Evolutionary conservation across 495 filamentous ascomycete species (phyloP).

Genomic region (Penicillium coprophilum): DNA sequence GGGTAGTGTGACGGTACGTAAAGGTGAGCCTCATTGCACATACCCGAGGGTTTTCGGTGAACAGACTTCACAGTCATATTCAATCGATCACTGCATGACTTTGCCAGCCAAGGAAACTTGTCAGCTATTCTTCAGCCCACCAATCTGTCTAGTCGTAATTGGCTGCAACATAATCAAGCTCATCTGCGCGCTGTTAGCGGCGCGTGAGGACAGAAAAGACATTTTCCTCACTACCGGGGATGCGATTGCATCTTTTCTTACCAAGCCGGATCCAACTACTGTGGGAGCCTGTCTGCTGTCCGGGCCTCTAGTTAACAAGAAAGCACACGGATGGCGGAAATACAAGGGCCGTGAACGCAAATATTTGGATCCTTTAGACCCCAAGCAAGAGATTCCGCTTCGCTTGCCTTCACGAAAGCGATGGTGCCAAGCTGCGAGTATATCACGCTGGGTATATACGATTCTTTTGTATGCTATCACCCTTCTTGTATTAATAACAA

Average conservation of each 20-base stretch:
- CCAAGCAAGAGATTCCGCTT: not conserved
- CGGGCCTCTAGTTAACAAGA: not conserved
- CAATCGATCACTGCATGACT: not conserved
- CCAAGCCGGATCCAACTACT: not conserved
- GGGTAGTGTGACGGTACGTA: not conserved
- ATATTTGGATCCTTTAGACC: not conserved
- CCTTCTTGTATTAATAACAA: not conserved
- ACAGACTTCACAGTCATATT: not conserved
- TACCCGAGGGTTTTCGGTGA: not conserved
- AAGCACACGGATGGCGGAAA: not conserved
- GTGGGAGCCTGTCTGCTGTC: not conserved
- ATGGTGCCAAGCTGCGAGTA: not conserved
- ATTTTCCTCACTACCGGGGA: not conserved
- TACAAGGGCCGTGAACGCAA: not conserved
- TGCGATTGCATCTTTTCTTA: not conserved
- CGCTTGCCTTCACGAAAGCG: not conserved
- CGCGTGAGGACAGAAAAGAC: not conserved
- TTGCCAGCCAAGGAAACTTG: not conserved
- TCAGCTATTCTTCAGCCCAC: conserved; percentile 1
- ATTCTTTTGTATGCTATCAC: not conserved
- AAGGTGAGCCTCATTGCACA: not conserved
- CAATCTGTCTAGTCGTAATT: not conserved
- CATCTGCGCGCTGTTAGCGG: not conserved
- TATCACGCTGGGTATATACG: not conserved
- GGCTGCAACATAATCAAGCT: not conserved